phyloP scores from a whole-genome alignment of 139 green algal species.

The Closterium sp. region DNA sequence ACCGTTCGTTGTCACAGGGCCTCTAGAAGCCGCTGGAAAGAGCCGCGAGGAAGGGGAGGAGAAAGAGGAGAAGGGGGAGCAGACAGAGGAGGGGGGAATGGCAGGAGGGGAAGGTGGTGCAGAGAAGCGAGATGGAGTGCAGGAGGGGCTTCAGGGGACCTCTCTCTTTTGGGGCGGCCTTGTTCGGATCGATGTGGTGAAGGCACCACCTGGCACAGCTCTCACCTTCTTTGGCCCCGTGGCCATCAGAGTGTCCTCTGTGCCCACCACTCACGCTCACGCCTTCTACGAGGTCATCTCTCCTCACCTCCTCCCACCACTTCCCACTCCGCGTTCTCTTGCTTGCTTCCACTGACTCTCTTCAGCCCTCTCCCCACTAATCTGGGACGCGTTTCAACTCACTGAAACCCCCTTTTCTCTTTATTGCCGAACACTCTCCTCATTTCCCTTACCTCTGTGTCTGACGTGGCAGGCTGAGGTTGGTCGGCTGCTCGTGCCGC shows the following conservation, averaged over 20 bases:
- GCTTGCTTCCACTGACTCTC: background rate
- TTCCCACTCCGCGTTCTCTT: too few relatives aligned
- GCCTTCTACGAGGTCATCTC: constrained; percentile 32
- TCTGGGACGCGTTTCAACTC: background rate
- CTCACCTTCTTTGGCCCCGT: constrained; percentile 41
- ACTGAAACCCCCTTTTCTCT: background rate
- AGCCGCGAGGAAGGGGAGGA: background rate
- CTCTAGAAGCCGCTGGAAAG: background rate
- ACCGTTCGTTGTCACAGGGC: constrained; percentile 54
- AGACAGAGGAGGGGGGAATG: background rate
- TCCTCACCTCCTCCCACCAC: too few relatives aligned
- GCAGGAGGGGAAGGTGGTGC: background rate
- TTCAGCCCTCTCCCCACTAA: background rate
- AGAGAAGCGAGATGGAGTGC: background rate
- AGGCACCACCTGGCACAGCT: constrained; percentile 6
- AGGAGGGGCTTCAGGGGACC: background rate
- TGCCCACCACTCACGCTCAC: constrained; percentile 25
- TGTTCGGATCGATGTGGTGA: constrained; percentile 40
- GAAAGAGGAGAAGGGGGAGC: background rate
- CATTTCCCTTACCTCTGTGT: background rate
- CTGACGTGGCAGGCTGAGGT: background rate
- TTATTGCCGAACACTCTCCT: background rate
- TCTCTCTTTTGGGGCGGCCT: constrained; percentile 48
- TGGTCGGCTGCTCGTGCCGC: background rate
- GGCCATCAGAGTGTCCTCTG: constrained; percentile 1